Evolutionary conservation across 345 rosid species (phyloP).

Genomic region (Brassica juncea): DNA sequence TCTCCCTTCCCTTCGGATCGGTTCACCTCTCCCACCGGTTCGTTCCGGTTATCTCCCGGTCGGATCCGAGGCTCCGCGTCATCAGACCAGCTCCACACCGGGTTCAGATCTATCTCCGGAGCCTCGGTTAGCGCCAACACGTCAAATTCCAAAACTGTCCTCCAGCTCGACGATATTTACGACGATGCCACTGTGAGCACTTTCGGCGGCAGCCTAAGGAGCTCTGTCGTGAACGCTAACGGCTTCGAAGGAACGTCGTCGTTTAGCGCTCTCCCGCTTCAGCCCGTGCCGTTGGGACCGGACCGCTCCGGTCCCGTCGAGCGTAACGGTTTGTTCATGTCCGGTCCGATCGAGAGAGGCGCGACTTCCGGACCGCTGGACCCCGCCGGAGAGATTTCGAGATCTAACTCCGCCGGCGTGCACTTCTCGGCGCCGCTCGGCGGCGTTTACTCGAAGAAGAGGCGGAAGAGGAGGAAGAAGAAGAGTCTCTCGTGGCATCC

Average conservation of each 20-base stretch:
- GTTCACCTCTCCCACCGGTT: conserved; percentile 75
- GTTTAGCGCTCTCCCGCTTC: conserved; percentile 77
- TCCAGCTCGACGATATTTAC: conserved; percentile 67
- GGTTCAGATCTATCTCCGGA: conserved; percentile 85
- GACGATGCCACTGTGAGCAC: conserved; percentile 79
- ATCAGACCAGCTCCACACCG: conserved; percentile 52
- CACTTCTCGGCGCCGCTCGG: conserved; percentile 94
- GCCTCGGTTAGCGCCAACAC: conserved; percentile 90
- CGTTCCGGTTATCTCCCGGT: conserved; percentile 86
- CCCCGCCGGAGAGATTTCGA: conserved; percentile 41
- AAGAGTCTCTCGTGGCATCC: conserved; percentile 58
- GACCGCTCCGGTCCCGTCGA: conserved; percentile 38
- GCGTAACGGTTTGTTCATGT: conserved; percentile 69
- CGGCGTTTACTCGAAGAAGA: conserved; percentile 56
- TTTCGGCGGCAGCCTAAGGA: conserved; percentile 55
- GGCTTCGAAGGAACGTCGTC: conserved; percentile 94
- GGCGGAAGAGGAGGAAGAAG: conserved; percentile 51
- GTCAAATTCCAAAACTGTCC: conserved; percentile 77
- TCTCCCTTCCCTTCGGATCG: conserved; percentile 91
- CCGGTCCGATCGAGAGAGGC: conserved; percentile 90
- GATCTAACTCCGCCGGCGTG: conserved; percentile 51
- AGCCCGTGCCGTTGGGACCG: conserved; percentile 71
- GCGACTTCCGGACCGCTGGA: conserved; percentile 87
- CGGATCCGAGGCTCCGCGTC: conserved; percentile 40
- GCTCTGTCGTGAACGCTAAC: conserved; percentile 57